These are phyloP conservation scores for Cyberlindnera sargentensis DNA, from an alignment of 805 yeast genomes.

Conservation along the genomic window DNA sequence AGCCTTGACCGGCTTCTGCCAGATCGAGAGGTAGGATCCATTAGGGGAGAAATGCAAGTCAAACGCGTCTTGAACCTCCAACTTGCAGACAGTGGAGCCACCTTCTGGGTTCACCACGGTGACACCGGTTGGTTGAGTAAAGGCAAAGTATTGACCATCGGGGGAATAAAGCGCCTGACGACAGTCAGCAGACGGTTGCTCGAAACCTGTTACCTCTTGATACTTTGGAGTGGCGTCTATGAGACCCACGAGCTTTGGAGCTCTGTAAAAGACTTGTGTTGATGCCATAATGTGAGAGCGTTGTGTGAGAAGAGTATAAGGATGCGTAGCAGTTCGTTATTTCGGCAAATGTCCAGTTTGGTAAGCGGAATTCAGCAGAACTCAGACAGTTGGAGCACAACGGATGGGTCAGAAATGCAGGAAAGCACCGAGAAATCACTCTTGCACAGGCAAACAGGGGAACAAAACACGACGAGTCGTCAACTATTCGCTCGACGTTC, in stretches of 20 bases:
- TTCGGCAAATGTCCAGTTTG: too few relatives aligned
- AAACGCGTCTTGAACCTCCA: slow-evolving; percentile 60
- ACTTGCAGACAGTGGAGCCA: slow-evolving; percentile 38
- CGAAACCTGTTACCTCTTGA: slow-evolving; percentile 21
- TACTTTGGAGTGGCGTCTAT: slow-evolving; percentile 40
- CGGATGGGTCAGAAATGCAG: too few relatives aligned
- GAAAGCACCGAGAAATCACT: too few relatives aligned
- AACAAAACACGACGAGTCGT: too few relatives aligned
- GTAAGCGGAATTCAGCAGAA: too few relatives aligned
- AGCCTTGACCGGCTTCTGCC: slow-evolving; percentile 79
- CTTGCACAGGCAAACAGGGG: too few relatives aligned
- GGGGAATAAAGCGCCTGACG: slow-evolving; percentile 62
- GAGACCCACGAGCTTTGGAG: slow-evolving; percentile 48
- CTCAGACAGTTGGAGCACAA: too few relatives aligned
- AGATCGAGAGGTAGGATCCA: slow-evolving; percentile 75
- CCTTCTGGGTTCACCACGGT: slow-evolving; percentile 48
- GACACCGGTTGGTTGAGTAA: slow-evolving; percentile 58
- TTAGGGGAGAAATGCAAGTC: slow-evolving; percentile 86
- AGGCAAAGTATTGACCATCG: slow-evolving; percentile 64
- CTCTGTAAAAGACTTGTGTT: slow-evolving; percentile 33
- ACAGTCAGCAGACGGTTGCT: slow-evolving; percentile 37
- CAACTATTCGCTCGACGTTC: too few relatives aligned
- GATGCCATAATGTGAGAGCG: slow-evolving; percentile 16
- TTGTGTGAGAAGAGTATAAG: background rate
- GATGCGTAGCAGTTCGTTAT: too few relatives aligned